Evolutionary conservation across 2,329 filamentous ascomycete genomes (phyloP).

Genomic region (Arthrobotrys sinensis): DNA sequence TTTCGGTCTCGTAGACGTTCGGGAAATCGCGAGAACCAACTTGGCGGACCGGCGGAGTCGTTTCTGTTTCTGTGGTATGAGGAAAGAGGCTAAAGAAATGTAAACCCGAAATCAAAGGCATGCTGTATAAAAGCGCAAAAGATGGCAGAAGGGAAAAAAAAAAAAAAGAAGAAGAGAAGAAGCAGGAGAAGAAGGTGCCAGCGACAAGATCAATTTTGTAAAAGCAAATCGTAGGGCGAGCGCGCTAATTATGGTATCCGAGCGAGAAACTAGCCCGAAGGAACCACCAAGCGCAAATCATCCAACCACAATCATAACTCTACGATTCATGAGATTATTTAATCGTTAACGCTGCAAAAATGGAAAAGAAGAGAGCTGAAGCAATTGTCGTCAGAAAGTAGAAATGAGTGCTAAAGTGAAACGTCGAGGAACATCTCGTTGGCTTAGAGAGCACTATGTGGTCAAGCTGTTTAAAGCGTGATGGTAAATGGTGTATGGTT

Average conservation of each 20-base stretch:
- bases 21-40: constrained; percentile 27
- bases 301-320: constrained; percentile 50
- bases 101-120: constrained; percentile 17
- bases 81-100: constrained; percentile 13
- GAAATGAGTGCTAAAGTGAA: constrained; percentile 11
- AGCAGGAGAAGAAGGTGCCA: constrained; percentile 1
- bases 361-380: constrained; percentile 5
- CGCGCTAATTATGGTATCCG: constrained; percentile 15
- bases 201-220: constrained; percentile 34
- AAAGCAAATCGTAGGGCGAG: constrained; percentile 37
- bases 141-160: background rate
- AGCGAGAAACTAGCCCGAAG: constrained; percentile 3
- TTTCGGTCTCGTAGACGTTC: constrained; percentile 6
- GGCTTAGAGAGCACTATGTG: background rate
- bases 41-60: constrained; percentile 9
- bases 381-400: constrained; percentile 27
- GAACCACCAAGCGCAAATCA: constrained; percentile 10
- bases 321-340: constrained; percentile 52
- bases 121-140: constrained; percentile 16
- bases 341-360: constrained; percentile 42
- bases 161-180: background rate
- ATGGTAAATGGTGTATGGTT: background rate
- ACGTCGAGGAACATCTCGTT: background rate
- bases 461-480: background rate
- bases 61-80: constrained; percentile 7